Percentiles rank a stretch among this genome's conserved stretches.
phyloP scores from a whole-genome alignment of 129 eudicot species.

The Escallonia rubra region DNA sequence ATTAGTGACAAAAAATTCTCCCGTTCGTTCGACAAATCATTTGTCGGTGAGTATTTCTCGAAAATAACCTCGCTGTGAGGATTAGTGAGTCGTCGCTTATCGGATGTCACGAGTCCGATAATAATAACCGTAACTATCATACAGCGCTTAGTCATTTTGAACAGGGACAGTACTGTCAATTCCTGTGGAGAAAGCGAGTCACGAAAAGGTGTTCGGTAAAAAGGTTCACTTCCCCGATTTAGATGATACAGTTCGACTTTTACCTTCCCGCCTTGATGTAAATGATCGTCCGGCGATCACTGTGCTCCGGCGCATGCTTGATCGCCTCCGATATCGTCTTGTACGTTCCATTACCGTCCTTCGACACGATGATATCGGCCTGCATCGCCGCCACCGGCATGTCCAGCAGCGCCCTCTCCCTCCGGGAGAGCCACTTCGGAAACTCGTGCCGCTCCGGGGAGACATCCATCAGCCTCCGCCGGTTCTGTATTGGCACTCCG shows the following conservation, averaged over 20 bases:
- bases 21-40: no score
- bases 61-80: no score
- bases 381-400: slow-evolving; percentile 47
- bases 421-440: slow-evolving; percentile 62
- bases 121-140: no score
- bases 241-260: neutral
- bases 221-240: neutral
- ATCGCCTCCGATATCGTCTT: slow-evolving; percentile 87
- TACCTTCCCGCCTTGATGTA: slow-evolving; percentile 93
- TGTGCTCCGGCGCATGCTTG: slow-evolving; percentile 67
- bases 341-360: slow-evolving; percentile 78
- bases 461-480: slow-evolving; percentile 31
- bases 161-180: neutral
- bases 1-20: no score
- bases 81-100: no score
- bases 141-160: neutral
- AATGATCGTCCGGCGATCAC: slow-evolving; percentile 59
- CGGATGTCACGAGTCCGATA: no score
- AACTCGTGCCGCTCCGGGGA: slow-evolving; percentile 11
- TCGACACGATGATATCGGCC: slow-evolving; percentile 73
- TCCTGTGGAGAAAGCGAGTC: neutral
- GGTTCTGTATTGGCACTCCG: slow-evolving; percentile 72
- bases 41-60: no score
- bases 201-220: neutral
- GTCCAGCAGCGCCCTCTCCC: slow-evolving; percentile 53